Conservation (phyloP, 169 alveolate species). For the Cryptosporidium sp. region DNA sequence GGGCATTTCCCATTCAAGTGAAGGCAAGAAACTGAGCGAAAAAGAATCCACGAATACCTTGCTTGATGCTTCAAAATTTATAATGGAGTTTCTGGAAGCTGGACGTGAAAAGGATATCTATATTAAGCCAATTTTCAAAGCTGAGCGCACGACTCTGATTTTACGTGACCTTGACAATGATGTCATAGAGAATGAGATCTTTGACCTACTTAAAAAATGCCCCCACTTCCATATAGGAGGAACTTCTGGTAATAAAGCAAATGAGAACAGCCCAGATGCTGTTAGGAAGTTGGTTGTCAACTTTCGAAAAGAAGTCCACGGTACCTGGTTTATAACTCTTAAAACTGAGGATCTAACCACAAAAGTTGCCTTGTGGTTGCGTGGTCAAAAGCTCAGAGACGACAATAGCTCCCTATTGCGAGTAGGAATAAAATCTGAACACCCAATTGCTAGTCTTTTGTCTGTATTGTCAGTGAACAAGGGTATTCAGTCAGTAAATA, state of each 20-base stretch:
- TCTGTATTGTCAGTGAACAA: constrained; percentile 30
- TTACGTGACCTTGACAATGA: constrained; percentile 42
- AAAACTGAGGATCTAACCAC: constrained; percentile 43
- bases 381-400: constrained; percentile 27
- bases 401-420: neutral
- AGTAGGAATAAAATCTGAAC: constrained; percentile 70
- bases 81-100: neutral
- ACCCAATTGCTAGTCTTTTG: constrained; percentile 37
- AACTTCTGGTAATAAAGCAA: neutral
- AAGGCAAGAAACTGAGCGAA: neutral
- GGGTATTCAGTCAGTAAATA: neutral
- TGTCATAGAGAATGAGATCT: constrained; percentile 22
- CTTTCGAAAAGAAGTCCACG: constrained; percentile 51
- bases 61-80: neutral
- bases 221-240: constrained; percentile 11
- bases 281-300: neutral
- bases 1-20: neutral
- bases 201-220: constrained; percentile 21
- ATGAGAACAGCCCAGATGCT: neutral
- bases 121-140: constrained; percentile 45
- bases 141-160: constrained; percentile 51
- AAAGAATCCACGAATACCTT: neutral
- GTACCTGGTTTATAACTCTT: constrained; percentile 66
- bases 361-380: constrained; percentile 55
- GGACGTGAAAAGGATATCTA: constrained; percentile 13